Percentiles rank a stretch among this genome's conserved stretches.
These are phyloP conservation scores for Holtermanniella nyarrowii DNA, from an alignment of 768 basidiomycete genomes.

Conservation along the genomic window DNA sequence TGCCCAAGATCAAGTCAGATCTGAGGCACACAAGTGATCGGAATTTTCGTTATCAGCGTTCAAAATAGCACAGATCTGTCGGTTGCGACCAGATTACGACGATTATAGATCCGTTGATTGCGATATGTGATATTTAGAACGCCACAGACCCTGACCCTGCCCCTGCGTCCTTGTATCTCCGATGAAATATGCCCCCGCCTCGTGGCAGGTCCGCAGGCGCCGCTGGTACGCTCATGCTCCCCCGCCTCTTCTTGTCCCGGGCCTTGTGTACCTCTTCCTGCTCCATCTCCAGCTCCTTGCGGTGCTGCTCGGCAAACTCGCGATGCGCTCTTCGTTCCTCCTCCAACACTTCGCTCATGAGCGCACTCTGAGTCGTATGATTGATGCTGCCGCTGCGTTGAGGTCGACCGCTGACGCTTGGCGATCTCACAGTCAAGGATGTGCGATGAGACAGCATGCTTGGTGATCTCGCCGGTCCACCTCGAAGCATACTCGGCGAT, in stretches of 20 bases:
- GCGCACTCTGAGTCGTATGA: conserved; percentile 8
- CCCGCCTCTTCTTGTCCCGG: conserved; percentile 1
- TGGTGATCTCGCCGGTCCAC: conserved; percentile 12
- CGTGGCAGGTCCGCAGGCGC: background rate
- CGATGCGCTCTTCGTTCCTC: conserved; percentile 9
- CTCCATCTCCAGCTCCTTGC: conserved; percentile 2
- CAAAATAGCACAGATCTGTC: too few relatives aligned
- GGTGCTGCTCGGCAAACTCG: background rate
- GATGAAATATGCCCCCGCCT: background rate
- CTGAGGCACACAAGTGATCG: too few relatives aligned
- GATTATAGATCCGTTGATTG: background rate
- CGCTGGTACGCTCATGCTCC: background rate
- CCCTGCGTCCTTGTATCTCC: background rate
- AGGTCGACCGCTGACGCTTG: background rate
- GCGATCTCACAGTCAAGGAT: background rate
- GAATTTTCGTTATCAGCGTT: too few relatives aligned
- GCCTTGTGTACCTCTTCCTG: conserved; percentile 9
- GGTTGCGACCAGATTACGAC: too few relatives aligned
- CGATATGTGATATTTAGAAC: background rate
- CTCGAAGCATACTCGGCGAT: conserved; percentile 5
- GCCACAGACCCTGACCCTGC: too few relatives aligned
- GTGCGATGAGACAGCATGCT: conserved; percentile 9
- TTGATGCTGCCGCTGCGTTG: conserved; percentile 1
- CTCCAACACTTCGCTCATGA: conserved; percentile 16
- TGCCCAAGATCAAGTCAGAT: too few relatives aligned